A percentile compares a stretch with the other conserved stretches of the same genome.
These are phyloP conservation scores for Hericium erinaceus DNA, from an alignment of 768 basidiomycete genomes.

Conservation along the genomic window DNA sequence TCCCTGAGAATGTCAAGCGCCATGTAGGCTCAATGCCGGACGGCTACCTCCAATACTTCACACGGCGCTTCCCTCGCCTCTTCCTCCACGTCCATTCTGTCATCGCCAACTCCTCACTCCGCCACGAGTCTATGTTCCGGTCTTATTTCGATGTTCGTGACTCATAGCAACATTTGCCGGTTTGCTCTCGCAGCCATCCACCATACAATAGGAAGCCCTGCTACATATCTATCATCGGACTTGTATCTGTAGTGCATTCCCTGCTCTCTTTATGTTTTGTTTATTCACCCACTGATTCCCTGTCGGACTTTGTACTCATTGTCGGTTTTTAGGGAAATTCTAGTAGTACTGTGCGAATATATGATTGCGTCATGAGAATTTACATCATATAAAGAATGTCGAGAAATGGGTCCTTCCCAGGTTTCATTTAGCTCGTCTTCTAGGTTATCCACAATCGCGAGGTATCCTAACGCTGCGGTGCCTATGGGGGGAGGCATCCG, in stretches of 20 bases:
- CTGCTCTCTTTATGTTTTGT: constrained; percentile 6
- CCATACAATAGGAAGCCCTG: not conserved
- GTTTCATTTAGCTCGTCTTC: too few species aligned
- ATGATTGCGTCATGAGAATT: not conserved
- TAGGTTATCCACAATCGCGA: too few species aligned
- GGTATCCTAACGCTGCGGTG: too few species aligned
- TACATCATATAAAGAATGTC: too few species aligned
- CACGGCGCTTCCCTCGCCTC: constrained; percentile 80
- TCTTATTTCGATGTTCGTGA: constrained; percentile 75
- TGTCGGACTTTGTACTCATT: not conserved
- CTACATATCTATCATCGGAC: constrained; percentile 11
- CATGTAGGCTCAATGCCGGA: constrained; percentile 87
- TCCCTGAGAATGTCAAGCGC: constrained; percentile 85
- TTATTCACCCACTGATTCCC: constrained; percentile 1
- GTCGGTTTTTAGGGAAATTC: not conserved
- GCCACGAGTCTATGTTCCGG: constrained; percentile 84
- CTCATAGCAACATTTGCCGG: not conserved
- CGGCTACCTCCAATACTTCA: constrained; percentile 90
- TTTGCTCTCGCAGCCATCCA: not conserved
- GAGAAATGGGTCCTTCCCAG: too few species aligned
- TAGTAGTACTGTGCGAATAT: not conserved
- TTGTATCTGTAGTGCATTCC: constrained; percentile 21
- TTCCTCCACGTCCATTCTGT: constrained; percentile 92
- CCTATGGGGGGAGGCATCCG: not conserved
- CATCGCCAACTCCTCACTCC: constrained; percentile 60